Evolutionary conservation across 768 basidiomycete species (phyloP).

Genomic region (Boletus speciosus): DNA sequence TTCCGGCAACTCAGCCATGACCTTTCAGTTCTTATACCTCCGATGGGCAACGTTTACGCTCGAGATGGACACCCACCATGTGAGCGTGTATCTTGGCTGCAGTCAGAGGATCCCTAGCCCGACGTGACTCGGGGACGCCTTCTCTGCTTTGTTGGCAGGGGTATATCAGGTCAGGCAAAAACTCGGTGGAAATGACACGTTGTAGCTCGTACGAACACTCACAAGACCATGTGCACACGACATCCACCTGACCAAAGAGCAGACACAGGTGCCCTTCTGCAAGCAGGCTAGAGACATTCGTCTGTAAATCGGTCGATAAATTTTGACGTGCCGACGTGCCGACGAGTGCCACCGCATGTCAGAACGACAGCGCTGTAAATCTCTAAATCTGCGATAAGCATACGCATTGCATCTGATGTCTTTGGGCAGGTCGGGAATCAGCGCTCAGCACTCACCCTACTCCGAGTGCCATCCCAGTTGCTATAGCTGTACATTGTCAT

Average conservation of each 20-base stretch:
- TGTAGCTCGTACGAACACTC: neutral
- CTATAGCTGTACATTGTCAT: no score
- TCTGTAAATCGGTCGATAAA: no score
- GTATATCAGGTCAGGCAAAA: neutral
- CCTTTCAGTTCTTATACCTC: constrained; percentile 18
- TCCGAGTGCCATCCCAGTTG: neutral
- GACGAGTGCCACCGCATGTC: no score
- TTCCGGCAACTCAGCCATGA: neutral
- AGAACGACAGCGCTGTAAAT: no score
- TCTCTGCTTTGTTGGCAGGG: neutral
- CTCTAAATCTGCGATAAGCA: no score
- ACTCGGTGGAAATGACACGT: neutral
- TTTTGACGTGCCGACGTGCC: no score
- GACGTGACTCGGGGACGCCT: no score
- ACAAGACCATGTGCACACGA: constrained; percentile 12
- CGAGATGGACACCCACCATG: constrained; percentile 6
- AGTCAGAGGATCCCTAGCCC: no score
- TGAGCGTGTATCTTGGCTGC: neutral
- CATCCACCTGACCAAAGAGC: constrained; percentile 10
- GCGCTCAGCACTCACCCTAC: neutral
- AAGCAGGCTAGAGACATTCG: no score
- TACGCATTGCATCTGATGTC: neutral
- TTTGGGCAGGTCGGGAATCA: neutral
- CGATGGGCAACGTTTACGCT: neutral
- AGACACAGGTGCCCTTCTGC: no score